A percentile compares a stretch with the other conserved stretches of the same genome.
Evolutionary conservation across 805 yeast species (phyloP).

Genomic region (Wickerhamiella sergipiensis): DNA sequence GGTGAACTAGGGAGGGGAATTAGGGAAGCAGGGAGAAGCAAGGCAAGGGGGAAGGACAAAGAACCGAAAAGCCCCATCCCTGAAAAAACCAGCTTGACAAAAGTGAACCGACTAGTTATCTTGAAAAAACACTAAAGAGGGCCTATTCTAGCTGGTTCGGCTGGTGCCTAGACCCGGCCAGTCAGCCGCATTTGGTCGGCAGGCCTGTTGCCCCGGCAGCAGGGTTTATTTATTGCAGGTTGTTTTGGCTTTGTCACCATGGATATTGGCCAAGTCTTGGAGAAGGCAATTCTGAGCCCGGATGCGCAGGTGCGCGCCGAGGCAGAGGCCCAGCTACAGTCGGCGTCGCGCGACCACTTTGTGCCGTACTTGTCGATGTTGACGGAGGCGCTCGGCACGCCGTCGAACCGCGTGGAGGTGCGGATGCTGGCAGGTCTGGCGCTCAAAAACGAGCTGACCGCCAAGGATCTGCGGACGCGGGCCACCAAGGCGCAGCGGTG

Average conservation of each 20-base stretch:
- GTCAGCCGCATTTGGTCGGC: neutral
- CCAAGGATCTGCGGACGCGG: conserved; percentile 57
- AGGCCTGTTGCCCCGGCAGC: neutral
- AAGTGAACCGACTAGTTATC: too few relatives aligned
- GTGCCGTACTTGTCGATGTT: conserved; percentile 55
- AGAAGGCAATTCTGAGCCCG: conserved; percentile 61
- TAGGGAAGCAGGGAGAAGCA: too few relatives aligned
- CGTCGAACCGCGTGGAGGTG: conserved; percentile 49
- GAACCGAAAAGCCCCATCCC: too few relatives aligned
- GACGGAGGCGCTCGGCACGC: conserved; percentile 58
- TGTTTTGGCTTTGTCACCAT: conserved; percentile 2
- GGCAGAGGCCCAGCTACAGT: conserved; percentile 66
- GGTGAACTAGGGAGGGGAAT: too few relatives aligned
- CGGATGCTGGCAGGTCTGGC: conserved; percentile 84
- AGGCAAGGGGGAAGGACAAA: too few relatives aligned
- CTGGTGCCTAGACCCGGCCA: neutral
- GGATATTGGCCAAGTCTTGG: conserved; percentile 59
- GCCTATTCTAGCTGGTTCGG: neutral
- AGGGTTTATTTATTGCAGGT: neutral
- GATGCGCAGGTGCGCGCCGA: conserved; percentile 38
- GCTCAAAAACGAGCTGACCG: conserved; percentile 72
- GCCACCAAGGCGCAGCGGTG: conserved; percentile 57
- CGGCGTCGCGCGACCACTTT: conserved; percentile 63
- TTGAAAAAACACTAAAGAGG: too few relatives aligned
- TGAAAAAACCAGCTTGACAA: too few relatives aligned